Evolutionary conservation across 2,329 filamentous ascomycete species (phyloP).

Genomic region (Didymosphaeria variabile): DNA sequence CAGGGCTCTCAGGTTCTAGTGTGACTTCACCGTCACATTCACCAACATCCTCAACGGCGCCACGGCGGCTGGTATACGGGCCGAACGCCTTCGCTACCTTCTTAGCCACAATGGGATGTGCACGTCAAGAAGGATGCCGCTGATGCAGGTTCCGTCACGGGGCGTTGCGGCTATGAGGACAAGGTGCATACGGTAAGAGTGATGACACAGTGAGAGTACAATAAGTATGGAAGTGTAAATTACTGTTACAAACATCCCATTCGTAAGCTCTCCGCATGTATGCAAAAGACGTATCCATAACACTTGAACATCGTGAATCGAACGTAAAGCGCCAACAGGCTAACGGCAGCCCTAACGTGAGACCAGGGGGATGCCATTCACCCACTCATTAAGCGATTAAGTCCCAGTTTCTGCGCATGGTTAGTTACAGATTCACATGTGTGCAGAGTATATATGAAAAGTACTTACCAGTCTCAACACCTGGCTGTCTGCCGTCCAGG

Average conservation of each 20-base stretch:
- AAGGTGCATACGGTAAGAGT: neutral
- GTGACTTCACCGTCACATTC: neutral
- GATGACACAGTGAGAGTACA: neutral
- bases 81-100: neutral
- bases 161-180: neutral
- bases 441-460: conserved; percentile 20
- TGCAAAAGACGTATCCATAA: neutral
- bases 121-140: conserved; percentile 3
- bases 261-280: conserved; percentile 1
- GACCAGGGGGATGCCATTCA: neutral
- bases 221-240: neutral
- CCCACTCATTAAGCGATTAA: conserved; percentile 13
- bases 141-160: neutral
- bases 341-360: neutral
- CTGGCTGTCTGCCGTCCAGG: conserved; percentile 82
- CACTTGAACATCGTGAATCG: neutral
- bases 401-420: conserved; percentile 34
- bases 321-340: neutral
- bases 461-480: conserved; percentile 75
- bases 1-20: neutral
- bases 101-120: neutral
- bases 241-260: conserved; percentile 3
- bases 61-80: conserved; percentile 1
- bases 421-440: conserved; percentile 32
- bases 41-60: neutral